Base-by-base conservation (phyloP, 345 rosid genomes). In the Turritis glabra region DNA sequence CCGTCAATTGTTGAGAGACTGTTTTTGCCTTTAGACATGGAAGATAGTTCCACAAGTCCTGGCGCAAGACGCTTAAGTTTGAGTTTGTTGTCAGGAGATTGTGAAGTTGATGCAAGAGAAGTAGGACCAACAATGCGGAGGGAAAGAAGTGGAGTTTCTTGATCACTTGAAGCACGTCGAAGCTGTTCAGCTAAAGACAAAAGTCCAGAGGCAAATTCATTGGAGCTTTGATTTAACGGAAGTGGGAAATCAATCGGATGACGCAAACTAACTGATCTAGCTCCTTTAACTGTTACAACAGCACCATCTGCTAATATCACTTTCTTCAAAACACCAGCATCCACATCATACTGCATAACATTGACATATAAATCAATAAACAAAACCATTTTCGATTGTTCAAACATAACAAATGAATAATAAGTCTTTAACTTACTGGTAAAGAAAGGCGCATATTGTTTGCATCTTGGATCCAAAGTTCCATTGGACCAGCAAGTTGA, bases 401-500 rank as follows among this genome's bases (percentile, higher is more conserved):
- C 46, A 55, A 47, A 41, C 50, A n/a, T 56, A 35, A 46, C 25
- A 6, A 74, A 29, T 17, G 12, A 51, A 48, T 1, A 15, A 29
- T n/a, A 62, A 53, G 2, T 48, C 8, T 15, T 25, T 21, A 33
- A 41, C 75, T 77, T 76, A 88, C 97, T 2, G 98, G 97, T 51
- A 94, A 79, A 0, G 95, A 89, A 53, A 94, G 65, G 11, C 98
- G 88, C 88, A 94, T 87, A 77, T 94, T 82, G 62, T 86, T 79
- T 22, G 97, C 99, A 71, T 95, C 97, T 75, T 89, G 97, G 69
- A 95, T 88, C 99, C 97, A 95, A 55, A 95, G 70, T 80, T 92
- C 97, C 93, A 95, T 89, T 3, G 98, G 98, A 18, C 97, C 98
- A 51, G 96, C 93, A 63, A 94, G 87, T 84, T 91, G 98, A 62